phyloP scores from a whole-genome alignment of 768 basidiomycete genomes.

The Holtermanniella nyarrowii region DNA sequence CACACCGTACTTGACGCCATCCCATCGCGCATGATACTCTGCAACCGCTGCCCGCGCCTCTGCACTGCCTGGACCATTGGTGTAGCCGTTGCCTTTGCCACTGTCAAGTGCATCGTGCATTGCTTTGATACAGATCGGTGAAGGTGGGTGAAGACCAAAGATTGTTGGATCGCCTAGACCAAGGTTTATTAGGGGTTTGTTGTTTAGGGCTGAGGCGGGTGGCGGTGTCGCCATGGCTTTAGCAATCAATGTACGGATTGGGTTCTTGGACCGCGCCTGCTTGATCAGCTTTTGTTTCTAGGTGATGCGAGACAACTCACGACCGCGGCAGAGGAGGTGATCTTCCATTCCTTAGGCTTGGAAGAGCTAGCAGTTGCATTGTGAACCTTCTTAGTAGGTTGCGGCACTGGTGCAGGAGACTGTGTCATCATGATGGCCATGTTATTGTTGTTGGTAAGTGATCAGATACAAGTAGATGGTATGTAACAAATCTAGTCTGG shows the following conservation, averaged over 20 bases:
- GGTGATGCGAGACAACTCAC: background rate
- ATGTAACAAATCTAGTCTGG: too few relatives aligned
- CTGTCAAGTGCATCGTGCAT: slow-evolving; percentile 22
- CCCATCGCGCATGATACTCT: slow-evolving; percentile 39
- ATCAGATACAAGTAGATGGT: too few relatives aligned
- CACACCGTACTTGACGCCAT: slow-evolving; percentile 23
- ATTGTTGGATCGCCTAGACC: slow-evolving; percentile 41
- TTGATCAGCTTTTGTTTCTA: background rate
- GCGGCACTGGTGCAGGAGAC: too few relatives aligned
- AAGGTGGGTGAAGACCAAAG: slow-evolving; percentile 37
- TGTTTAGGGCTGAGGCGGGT: slow-evolving; percentile 1
- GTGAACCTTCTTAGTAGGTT: background rate
- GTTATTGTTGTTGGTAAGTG: too few relatives aligned
- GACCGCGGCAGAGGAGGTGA: background rate
- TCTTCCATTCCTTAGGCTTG: background rate
- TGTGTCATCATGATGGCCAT: too few relatives aligned
- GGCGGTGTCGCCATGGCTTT: slow-evolving; percentile 23
- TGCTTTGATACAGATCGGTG: slow-evolving; percentile 25
- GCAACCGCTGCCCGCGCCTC: slow-evolving; percentile 37
- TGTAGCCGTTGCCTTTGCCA: slow-evolving; percentile 36
- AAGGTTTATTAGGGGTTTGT: slow-evolving; percentile 41
- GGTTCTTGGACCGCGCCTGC: slow-evolving; percentile 32
- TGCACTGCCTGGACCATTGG: slow-evolving; percentile 27
- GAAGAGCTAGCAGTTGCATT: background rate
- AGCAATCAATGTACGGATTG: slow-evolving; percentile 32